Percentiles rank a stretch among this genome's conserved stretches.
These are phyloP conservation scores for Ceratocystiopsis sp. DNA, from an alignment of 2,329 filamentous ascomycete genomes.

Conservation along the genomic window DNA sequence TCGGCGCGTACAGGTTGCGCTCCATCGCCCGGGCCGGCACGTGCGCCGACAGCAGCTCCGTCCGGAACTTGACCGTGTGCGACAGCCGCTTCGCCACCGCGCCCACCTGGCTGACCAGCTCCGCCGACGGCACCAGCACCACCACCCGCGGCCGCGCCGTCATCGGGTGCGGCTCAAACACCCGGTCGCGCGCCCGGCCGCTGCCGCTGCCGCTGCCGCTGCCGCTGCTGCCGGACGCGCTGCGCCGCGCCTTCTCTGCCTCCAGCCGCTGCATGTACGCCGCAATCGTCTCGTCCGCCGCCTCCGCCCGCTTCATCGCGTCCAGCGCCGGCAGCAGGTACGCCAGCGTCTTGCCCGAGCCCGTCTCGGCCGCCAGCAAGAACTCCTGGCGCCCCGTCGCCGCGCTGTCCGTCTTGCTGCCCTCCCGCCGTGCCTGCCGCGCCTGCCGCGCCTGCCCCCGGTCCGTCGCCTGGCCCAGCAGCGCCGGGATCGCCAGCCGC, in stretches of 20 bases:
- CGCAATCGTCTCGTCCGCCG: constrained; percentile 38
- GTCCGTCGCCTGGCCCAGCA: constrained; percentile 42
- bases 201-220: constrained; percentile 22
- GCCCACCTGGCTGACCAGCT: constrained; percentile 79
- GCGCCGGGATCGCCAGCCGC: constrained; percentile 66
- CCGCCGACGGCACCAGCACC: constrained; percentile 79
- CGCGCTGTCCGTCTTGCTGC: too few species aligned
- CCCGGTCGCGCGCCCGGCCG: too few species aligned
- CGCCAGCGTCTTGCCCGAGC: constrained; percentile 89
- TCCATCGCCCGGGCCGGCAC: constrained; percentile 66
- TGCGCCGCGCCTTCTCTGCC: constrained; percentile 39
- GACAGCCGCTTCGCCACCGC: constrained; percentile 64
- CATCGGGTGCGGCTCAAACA: constrained; percentile 50
- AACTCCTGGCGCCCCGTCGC: constrained; percentile 28
- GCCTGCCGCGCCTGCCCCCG: constrained; percentile 1
- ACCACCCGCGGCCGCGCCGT: constrained; percentile 68
- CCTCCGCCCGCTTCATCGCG: constrained; percentile 63
- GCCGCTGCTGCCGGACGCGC: constrained; percentile 28
- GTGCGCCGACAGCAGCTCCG: constrained; percentile 64
- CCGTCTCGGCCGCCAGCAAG: constrained; percentile 85
- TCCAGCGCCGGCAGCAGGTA: constrained; percentile 78
- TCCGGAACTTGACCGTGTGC: constrained; percentile 74
- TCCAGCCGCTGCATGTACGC: constrained; percentile 38
- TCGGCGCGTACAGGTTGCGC: constrained; percentile 62
- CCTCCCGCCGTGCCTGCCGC: constrained; percentile 8